A percentile compares a stretch with the other conserved stretches of the same genome.
These are phyloP conservation scores for Claviceps africana DNA, from an alignment of 2,329 filamentous ascomycete genomes.

Conservation along the genomic window DNA sequence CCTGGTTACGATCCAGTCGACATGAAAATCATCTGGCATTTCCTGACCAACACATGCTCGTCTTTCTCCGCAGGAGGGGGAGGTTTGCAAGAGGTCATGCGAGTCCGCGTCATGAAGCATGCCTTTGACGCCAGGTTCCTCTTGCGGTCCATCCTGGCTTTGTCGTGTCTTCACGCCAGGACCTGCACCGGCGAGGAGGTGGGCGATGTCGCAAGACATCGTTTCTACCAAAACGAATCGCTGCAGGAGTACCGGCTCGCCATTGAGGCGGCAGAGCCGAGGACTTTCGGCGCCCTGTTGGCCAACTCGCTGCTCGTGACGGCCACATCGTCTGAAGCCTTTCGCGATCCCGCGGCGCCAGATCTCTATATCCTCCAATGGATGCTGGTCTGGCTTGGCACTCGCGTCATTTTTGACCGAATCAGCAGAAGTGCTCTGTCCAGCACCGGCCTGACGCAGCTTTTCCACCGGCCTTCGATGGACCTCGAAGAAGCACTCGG, in stretches of 20 bases:
- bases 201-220: conserved; percentile 21
- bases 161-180: conserved; percentile 30
- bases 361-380: conserved; percentile 40
- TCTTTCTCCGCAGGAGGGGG: conserved; percentile 31
- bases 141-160: conserved; percentile 39
- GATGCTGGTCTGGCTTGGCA: conserved; percentile 42
- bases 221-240: conserved; percentile 33
- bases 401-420: conserved; percentile 30
- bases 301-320: conserved; percentile 37
- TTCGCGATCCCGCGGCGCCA: conserved; percentile 30
- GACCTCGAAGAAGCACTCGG: conserved; percentile 27
- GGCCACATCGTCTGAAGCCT: conserved; percentile 34
- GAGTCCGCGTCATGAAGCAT: conserved; percentile 31
- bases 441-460: conserved; percentile 28
- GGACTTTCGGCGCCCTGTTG: conserved; percentile 35
- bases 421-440: conserved; percentile 15
- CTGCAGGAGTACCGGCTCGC: conserved; percentile 38
- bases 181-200: conserved; percentile 3
- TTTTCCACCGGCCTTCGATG: conserved; percentile 36
- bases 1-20: conserved; percentile 22
- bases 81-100: conserved; percentile 25
- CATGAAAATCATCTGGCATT: conserved; percentile 44
- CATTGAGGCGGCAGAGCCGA: conserved; percentile 30
- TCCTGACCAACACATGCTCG: conserved; percentile 30
- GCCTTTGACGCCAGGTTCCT: conserved; percentile 40